Conservation (phyloP, 208 protist species). For the Leishmania martiniquensis region DNA sequence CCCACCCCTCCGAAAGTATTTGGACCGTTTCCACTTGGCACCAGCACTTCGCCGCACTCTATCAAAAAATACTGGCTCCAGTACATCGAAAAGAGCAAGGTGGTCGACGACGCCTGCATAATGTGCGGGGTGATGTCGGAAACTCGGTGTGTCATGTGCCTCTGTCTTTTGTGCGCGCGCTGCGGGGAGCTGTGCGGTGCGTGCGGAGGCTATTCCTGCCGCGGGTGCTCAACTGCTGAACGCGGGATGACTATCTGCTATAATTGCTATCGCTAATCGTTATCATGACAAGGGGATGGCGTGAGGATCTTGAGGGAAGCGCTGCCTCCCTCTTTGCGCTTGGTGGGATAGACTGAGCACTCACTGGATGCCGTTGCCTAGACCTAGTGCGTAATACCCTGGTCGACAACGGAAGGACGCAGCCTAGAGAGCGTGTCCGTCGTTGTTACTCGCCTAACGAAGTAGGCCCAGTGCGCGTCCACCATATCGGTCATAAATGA, state of each 20-base stretch:
- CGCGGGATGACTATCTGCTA: constrained; percentile 70
- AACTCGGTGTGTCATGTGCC: constrained; percentile 28
- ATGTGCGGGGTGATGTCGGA: constrained; percentile 17
- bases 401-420: not conserved
- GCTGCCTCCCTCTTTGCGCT: not conserved
- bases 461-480: not conserved
- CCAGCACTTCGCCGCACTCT: constrained; percentile 24
- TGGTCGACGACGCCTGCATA: constrained; percentile 19
- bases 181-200: constrained; percentile 36
- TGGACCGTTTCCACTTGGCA: constrained; percentile 35
- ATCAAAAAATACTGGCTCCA: constrained; percentile 23
- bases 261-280: constrained; percentile 69
- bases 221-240: constrained; percentile 61
- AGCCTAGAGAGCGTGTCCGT: not conserved
- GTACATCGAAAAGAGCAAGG: constrained; percentile 23
- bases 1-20: constrained; percentile 24
- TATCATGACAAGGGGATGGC: not conserved
- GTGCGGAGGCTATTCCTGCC: constrained; percentile 39
- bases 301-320: not conserved
- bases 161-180: constrained; percentile 32
- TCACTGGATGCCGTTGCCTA: not conserved
- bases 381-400: not conserved
- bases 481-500: not conserved
- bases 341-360: not conserved
- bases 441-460: not conserved